Base-by-base conservation (phyloP, 169 alveolate species). In the Cryptosporidium xiaoi region DNA sequence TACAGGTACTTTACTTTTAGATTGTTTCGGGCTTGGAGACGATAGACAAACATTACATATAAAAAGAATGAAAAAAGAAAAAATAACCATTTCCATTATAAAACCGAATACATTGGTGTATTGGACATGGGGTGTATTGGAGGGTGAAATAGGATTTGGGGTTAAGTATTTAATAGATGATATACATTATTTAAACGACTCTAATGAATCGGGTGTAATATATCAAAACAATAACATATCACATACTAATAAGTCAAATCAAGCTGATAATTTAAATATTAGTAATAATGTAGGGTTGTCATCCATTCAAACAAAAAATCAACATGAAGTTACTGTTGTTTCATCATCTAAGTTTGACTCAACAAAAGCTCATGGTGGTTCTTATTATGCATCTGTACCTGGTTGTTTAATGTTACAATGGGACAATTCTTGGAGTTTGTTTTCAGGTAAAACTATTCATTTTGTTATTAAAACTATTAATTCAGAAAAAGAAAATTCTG, bases 101-200 rank as follows among this genome's bases (percentile, higher is more conserved):
- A 77, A 77, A 16, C 87, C 87, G 15, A 60, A 60, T 48, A 77
- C 87, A 36, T 44, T 40, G 12, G 71, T 77, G 7, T 77, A 29
- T 48, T 77, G 87, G 87, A 77, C 87, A n/a, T 77, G 87, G 87
- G 87, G 87, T 5, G 87, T 77, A 34, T 62, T 77, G 50, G 87
- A 77, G 16, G 87, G 87, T 10, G 87, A 77, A 48, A 77, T 77
- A 24, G 66, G 87, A 18, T 77, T 77, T 40, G 24, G 60, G 24
- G 87, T 60, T 27, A 77, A 77, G 50, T 66, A 31, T 46, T 20
- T 31, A 8, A 60, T 66, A 20, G 87, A 77, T n/a, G 67, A 69
- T 33, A 6, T 20, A 16, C n/a, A 53, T n/a, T 4, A 48, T 24
- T 3, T 3, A 18, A 29, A 8, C 10, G 18, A 48, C 51, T 24